Conservation (phyloP, 257 asterid genomes). For the Jacaranda mimosifolia region DNA sequence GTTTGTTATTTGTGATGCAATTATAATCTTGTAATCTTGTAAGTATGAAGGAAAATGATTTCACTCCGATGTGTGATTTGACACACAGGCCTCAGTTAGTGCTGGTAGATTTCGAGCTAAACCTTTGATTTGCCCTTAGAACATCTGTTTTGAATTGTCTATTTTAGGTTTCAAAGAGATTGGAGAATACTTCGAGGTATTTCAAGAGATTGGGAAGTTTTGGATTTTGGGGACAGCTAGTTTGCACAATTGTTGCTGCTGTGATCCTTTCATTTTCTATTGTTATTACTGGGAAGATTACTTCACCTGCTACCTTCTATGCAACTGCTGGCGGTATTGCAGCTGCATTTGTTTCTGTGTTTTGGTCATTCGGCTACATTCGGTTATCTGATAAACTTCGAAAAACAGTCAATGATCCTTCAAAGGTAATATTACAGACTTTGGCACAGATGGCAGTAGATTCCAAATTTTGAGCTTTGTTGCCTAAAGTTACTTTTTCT, state of each 20-base stretch:
- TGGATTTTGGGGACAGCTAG: constrained; percentile 96
- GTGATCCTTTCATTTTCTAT: constrained; percentile 89
- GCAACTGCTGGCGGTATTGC: constrained; percentile 92
- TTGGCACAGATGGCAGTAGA: constrained; percentile 13
- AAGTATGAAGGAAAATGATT: neutral
- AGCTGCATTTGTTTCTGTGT: constrained; percentile 91
- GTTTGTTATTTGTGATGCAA: neutral
- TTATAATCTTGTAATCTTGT: neutral
- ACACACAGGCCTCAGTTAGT: neutral
- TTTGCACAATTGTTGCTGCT: constrained; percentile 83
- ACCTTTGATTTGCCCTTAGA: constrained; percentile 18
- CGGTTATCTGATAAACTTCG: constrained; percentile 84
- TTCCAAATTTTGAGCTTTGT: neutral
- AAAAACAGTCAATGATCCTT: constrained; percentile 85
- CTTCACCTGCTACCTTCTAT: constrained; percentile 90
- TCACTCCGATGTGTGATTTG: neutral
- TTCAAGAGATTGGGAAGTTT: constrained; percentile 96
- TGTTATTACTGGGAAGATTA: constrained; percentile 77
- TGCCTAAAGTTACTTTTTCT: neutral
- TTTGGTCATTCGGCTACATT: constrained; percentile 96
- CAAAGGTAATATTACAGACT: constrained; percentile 64
- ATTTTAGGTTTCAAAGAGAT: constrained; percentile 84
- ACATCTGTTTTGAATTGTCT: neutral
- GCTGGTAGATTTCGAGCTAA: constrained; percentile 9
- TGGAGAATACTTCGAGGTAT: constrained; percentile 79